These are phyloP conservation scores for Digitaria exilis DNA, from an alignment of 202 grass and related monocot species.

Conservation along the genomic window DNA sequence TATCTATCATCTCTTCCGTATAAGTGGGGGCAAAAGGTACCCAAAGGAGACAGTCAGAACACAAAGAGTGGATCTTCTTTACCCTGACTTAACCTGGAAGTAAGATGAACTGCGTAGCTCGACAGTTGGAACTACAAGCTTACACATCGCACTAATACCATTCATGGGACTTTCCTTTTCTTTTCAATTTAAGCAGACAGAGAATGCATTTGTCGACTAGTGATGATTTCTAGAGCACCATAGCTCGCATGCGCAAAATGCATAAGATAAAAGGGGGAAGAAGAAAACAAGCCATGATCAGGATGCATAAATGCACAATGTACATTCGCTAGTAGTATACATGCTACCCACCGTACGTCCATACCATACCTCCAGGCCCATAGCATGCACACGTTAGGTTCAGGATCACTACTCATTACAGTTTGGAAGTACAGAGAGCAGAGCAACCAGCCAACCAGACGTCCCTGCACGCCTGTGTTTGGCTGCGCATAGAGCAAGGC, in stretches of 20 bases:
- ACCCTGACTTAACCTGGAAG: slow-evolving; percentile 17
- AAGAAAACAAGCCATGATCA: not conserved
- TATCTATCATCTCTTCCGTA: not conserved
- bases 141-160: too few species aligned
- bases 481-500: not conserved
- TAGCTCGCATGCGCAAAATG: not conserved
- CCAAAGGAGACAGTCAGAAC: not conserved
- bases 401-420: slow-evolving; percentile 4
- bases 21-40: not conserved
- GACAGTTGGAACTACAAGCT: too few species aligned
- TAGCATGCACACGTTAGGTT: not conserved
- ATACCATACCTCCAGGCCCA: not conserved
- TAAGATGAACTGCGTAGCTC: not conserved
- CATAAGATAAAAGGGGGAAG: not conserved
- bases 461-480: not conserved
- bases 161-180: not conserved
- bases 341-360: not conserved
- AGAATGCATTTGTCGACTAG: not conserved
- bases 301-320: not conserved
- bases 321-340: not conserved
- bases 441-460: not conserved
- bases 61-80: not conserved
- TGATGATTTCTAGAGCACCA: not conserved
- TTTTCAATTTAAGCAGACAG: not conserved
- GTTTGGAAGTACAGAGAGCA: not conserved